Percentiles rank a stretch among this genome's conserved stretches.
These are phyloP conservation scores for Coniella lustricola DNA, from an alignment of 2,329 filamentous ascomycete species.

Conservation along the genomic window DNA sequence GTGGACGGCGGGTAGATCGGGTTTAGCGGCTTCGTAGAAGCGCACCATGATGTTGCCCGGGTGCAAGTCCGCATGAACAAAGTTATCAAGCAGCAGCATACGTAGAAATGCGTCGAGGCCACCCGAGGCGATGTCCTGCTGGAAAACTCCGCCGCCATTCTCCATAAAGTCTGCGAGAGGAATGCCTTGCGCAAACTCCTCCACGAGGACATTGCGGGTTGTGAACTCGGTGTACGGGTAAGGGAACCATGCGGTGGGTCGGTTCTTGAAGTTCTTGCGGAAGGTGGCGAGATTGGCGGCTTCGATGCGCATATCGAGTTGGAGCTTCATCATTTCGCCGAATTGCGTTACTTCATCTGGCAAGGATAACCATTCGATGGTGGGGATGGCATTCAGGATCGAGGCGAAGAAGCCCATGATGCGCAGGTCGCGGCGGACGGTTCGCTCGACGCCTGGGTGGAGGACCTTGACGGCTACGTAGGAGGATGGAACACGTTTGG, in stretches of 20 bases:
- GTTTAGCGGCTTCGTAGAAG: slow-evolving; percentile 78
- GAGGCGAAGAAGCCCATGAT: slow-evolving; percentile 93
- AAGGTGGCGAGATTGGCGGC: slow-evolving; percentile 84
- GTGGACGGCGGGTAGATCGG: slow-evolving; percentile 55
- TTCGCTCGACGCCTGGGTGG: slow-evolving; percentile 83
- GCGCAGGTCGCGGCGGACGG: slow-evolving; percentile 79
- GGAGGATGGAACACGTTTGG: slow-evolving; percentile 75
- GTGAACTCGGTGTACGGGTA: slow-evolving; percentile 91
- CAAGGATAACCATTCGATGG: slow-evolving; percentile 93
- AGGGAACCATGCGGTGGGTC: slow-evolving; percentile 93
- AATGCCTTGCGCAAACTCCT: slow-evolving; percentile 93
- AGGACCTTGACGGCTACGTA: slow-evolving; percentile 96
- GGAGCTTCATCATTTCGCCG: slow-evolving; percentile 97
- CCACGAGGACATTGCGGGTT: slow-evolving; percentile 83
- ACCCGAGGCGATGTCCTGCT: slow-evolving; percentile 89
- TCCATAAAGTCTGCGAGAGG: slow-evolving; percentile 85
- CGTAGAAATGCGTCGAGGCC: slow-evolving; percentile 92
- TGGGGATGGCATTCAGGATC: slow-evolving; percentile 77
- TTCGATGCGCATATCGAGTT: slow-evolving; percentile 91
- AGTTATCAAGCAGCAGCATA: slow-evolving; percentile 96
- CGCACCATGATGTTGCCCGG: slow-evolving; percentile 99
- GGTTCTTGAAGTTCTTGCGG: slow-evolving; percentile 80
- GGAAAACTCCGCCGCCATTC: slow-evolving; percentile 85
- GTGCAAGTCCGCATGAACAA: slow-evolving; percentile 92
- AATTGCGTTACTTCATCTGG: slow-evolving; percentile 93